Conservation (phyloP, 768 basidiomycete genomes). For the Mycena epipterygia region DNA sequence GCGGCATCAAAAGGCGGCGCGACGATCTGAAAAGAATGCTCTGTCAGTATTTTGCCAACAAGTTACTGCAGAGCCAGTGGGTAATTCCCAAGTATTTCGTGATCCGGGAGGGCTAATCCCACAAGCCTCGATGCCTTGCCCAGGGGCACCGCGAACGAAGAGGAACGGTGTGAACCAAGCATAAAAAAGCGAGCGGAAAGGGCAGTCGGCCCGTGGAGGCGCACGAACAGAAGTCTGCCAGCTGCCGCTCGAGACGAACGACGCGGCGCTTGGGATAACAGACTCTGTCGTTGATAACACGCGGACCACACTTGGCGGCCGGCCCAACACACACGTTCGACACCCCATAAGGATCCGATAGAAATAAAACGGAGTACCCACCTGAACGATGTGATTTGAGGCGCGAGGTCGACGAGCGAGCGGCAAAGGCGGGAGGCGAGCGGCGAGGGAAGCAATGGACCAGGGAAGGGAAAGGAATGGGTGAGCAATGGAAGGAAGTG, state of each 20-base stretch:
- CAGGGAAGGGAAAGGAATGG: not conserved
- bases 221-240: slow-evolving; percentile 3
- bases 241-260: too few species aligned
- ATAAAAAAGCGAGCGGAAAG: slow-evolving; percentile 12
- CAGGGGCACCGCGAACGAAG: not conserved
- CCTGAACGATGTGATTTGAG: not conserved
- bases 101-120: not conserved
- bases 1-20: too few species aligned
- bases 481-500: not conserved
- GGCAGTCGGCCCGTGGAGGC: slow-evolving; percentile 9
- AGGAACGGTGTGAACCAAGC: slow-evolving; percentile 19
- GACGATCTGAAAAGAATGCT: not conserved
- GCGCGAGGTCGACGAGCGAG: not conserved
- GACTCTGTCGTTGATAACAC: not conserved
- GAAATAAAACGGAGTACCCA: not conserved
- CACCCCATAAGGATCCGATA: not conserved
- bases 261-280: not conserved
- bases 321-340: slow-evolving; percentile 6
- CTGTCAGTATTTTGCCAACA: slow-evolving; percentile 14
- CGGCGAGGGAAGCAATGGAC: not conserved
- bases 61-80: slow-evolving; percentile 20
- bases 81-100: slow-evolving; percentile 19
- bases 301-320: not conserved
- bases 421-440: not conserved
- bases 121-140: not conserved